Conservation (phyloP, 176 grass and related monocot species). For the Cenchrus americanus region DNA sequence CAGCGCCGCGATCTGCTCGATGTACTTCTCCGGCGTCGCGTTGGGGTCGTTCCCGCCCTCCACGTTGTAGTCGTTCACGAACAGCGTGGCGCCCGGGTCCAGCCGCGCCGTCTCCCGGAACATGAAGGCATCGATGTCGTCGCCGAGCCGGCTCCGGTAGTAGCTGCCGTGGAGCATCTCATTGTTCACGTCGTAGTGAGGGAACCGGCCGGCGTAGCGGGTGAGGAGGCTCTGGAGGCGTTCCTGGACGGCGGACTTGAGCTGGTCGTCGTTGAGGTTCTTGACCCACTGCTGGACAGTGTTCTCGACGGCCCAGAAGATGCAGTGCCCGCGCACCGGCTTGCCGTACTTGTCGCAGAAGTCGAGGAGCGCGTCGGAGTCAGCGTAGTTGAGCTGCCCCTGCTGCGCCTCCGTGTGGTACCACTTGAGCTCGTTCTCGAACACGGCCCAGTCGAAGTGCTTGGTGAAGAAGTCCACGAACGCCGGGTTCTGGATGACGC, state of each 20-base stretch:
- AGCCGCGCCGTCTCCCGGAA: slow-evolving; percentile 54
- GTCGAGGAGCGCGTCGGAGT: slow-evolving; percentile 70
- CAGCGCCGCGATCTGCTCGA: slow-evolving; percentile 57
- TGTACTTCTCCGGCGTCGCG: slow-evolving; percentile 74
- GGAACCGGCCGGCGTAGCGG: slow-evolving; percentile 67
- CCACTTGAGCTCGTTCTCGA: slow-evolving; percentile 84
- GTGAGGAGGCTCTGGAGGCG: slow-evolving; percentile 68
- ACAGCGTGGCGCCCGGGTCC: slow-evolving; percentile 59
- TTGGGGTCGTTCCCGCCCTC: slow-evolving; percentile 55
- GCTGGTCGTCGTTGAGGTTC: slow-evolving; percentile 34
- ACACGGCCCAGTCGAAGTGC: slow-evolving; percentile 72
- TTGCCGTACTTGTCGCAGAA: slow-evolving; percentile 61
- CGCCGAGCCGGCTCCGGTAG: slow-evolving; percentile 60
- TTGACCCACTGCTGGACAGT: slow-evolving; percentile 66
- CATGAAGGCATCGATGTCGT: slow-evolving; percentile 62
- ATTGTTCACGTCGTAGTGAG: slow-evolving; percentile 90
- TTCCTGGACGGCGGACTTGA: slow-evolving; percentile 44
- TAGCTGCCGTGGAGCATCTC: slow-evolving; percentile 85
- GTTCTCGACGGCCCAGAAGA: slow-evolving; percentile 73
- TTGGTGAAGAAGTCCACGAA: slow-evolving; percentile 64
- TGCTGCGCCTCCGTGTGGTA: slow-evolving; percentile 75
- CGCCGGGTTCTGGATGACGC: slow-evolving; percentile 54
- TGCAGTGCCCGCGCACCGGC: slow-evolving; percentile 63
- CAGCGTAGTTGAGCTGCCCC: slow-evolving; percentile 65
- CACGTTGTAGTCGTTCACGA: slow-evolving; percentile 87